These are phyloP conservation scores for Blastomyces silverae DNA, from an alignment of 2,329 filamentous ascomycete genomes.

Conservation along the genomic window DNA sequence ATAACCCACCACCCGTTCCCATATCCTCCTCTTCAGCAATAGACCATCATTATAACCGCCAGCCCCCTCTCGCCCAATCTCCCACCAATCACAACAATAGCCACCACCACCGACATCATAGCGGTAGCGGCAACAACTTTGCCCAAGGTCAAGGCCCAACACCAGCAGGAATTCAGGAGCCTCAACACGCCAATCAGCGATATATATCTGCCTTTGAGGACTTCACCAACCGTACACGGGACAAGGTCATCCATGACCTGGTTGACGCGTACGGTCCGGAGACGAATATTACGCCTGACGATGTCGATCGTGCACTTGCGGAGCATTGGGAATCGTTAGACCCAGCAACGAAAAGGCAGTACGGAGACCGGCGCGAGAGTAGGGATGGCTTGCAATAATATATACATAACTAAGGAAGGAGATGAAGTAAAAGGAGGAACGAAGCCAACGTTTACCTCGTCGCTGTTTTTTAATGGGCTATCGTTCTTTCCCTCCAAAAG, in stretches of 20 bases:
- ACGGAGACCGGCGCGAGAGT: conserved; percentile 19
- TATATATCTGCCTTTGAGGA: conserved; percentile 23
- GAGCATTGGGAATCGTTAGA: conserved; percentile 22
- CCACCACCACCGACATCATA: conserved; percentile 9
- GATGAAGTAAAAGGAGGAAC: background rate
- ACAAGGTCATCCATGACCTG: conserved; percentile 18
- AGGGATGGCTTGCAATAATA: conserved; percentile 6
- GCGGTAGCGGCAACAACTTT: background rate
- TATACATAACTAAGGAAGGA: background rate
- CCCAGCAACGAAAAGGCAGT: conserved; percentile 30
- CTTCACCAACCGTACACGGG: conserved; percentile 22
- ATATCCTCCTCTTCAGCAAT: background rate
- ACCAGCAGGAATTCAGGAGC: background rate
- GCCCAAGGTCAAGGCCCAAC: background rate
- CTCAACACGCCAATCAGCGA: conserved; percentile 8
- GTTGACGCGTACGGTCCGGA: conserved; percentile 18
- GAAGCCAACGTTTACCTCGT: conserved; percentile 7
- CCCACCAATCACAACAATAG: background rate
- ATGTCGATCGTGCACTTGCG: conserved; percentile 19
- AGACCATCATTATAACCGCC: conserved; percentile 3
- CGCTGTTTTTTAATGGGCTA: conserved; percentile 3
- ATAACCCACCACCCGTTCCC: conserved; percentile 13
- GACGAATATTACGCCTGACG: conserved; percentile 17
- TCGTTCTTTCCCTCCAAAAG: conserved; percentile 11
- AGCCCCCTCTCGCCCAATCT: background rate